Base-by-base conservation (phyloP, 371 early-diverging fungal genomes). In the Mortierella sp. region DNA sequence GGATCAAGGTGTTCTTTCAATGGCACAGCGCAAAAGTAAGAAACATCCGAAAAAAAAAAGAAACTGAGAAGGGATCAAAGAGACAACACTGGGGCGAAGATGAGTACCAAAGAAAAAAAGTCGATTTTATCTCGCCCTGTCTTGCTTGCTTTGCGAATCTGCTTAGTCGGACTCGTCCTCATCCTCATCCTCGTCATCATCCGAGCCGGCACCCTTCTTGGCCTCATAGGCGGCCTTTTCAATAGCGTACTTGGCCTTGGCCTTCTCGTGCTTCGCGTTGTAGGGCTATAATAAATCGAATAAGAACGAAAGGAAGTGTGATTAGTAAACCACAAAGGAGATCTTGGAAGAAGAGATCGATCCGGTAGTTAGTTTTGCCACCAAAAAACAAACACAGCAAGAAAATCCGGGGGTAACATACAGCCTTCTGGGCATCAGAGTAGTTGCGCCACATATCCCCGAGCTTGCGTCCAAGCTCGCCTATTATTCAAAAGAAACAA, bases 361-460 rank as follows among this genome's bases (percentile, higher is more conserved):
- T n/a, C n/a, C 9, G 14, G 19, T 24, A 22, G 22, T 44, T 47
- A 31, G n/a, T 64, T 64, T 64, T 41, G 64, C 39, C 39, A 67
- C 24, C 37, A 66, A 67, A 67, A 47, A 34, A 26, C 13, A 5
- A 40, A 14, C n/a, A n/a, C n/a, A n/a, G n/a, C 24, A 44, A 16
- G 14, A 13, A 43, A 63, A 44, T 31, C 45, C 45, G 43, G 39
- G 58, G 29, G 11, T 53, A 50, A 45, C 76, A 86, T 89, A 90
- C 90, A 77, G 87, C 85, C 87, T 92, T 91, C 67, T 94, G 91
- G 50, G 86, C 87, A 0, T 93, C 93, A 61, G 80, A 40, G 88
- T 93, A 86, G 4, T 58, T 44, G 86, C 93, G 93, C 96, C 97
- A 96, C 88, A 87, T 86, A 66, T 92, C 91, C 77, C 97, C 97